phyloP scores from a whole-genome alignment of 768 basidiomycete genomes.

The Suillus plorans region DNA sequence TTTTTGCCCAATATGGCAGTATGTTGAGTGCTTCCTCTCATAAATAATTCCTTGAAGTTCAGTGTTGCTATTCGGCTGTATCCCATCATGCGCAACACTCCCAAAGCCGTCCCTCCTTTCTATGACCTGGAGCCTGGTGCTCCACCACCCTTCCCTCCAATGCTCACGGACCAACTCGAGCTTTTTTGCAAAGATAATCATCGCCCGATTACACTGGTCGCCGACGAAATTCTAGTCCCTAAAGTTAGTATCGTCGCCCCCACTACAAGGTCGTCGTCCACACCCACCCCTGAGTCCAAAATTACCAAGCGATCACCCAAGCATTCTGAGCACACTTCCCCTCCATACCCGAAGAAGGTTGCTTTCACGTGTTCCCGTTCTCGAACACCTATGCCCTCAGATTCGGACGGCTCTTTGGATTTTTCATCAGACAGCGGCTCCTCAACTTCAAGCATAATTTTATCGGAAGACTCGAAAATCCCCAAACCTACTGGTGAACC shows the following conservation, averaged over 20 bases:
- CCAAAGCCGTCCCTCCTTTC: not conserved
- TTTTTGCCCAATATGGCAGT: not conserved
- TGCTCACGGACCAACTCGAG: conserved; percentile 3
- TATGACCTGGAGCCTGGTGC: no score
- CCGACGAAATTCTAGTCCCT: not conserved
- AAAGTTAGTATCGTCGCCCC: not conserved
- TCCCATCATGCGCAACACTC: not conserved
- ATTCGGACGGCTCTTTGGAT: not conserved
- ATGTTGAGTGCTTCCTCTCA: not conserved
- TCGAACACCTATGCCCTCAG: not conserved
- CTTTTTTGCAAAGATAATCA: not conserved
- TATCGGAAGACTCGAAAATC: conserved; percentile 17
- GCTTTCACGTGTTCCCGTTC: not conserved
- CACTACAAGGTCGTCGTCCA: not conserved
- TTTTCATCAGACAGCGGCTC: not conserved
- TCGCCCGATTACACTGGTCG: not conserved
- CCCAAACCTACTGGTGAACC: conserved; percentile 25
- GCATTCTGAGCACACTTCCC: not conserved
- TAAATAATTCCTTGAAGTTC: not conserved
- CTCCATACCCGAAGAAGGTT: not conserved
- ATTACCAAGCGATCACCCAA: not conserved
- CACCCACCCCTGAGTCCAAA: not conserved
- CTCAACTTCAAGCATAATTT: not conserved
- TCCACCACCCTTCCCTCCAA: no score
- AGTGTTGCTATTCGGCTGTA: not conserved